Conservation (phyloP, 2,329 filamentous ascomycete species). For the Cladosporium colombiae region DNA sequence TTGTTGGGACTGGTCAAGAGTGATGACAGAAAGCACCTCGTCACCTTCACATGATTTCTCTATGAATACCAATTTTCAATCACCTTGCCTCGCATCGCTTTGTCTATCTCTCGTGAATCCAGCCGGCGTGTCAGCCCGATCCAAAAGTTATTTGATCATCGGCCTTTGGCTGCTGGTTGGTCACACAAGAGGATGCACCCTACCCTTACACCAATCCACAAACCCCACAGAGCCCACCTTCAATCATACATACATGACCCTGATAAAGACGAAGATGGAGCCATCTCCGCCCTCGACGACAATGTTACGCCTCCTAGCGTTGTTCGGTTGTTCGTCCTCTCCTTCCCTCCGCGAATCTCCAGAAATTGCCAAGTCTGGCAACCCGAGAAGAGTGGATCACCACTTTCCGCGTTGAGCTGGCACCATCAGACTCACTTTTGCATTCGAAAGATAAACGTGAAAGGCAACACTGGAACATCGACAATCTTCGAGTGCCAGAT, state of each 20-base stretch:
- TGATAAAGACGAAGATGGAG: neutral
- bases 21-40: neutral
- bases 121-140: neutral
- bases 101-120: neutral
- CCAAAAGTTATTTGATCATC: neutral
- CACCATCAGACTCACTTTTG: conserved; percentile 1
- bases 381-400: neutral
- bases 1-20: neutral
- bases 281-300: neutral
- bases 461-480: neutral
- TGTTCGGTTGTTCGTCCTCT: neutral
- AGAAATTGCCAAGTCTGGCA: conserved; percentile 10
- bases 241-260: neutral
- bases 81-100: neutral
- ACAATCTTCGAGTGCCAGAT: neutral
- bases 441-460: neutral
- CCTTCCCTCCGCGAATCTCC: conserved; percentile 5
- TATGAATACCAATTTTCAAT: neutral
- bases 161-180: neutral
- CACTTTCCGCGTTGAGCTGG: conserved; percentile 5
- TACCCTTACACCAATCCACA: neutral
- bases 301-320: neutral
- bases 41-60: neutral
- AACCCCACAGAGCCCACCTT: neutral
- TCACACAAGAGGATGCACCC: neutral